A percentile compares a stretch with the other conserved stretches of the same genome.
phyloP scores from a whole-genome alignment of 2,329 filamentous ascomycete genomes.

The Paracoccidioides lutzii region DNA sequence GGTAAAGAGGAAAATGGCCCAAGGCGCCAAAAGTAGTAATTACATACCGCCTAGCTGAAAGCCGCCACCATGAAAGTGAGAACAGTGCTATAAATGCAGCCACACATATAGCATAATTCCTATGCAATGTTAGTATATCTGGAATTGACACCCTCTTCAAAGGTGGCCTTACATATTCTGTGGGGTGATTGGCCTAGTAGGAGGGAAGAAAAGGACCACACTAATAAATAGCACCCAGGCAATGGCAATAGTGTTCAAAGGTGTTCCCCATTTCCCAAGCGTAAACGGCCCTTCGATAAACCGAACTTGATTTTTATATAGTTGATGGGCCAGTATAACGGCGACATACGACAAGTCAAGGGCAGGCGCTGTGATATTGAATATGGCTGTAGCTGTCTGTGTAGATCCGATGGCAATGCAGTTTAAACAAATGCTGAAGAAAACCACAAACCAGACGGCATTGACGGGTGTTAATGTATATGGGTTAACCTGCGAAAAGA shows the following conservation, averaged over 20 bases:
- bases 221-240: constrained; percentile 51
- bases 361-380: constrained; percentile 41
- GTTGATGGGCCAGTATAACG: constrained; percentile 46
- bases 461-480: constrained; percentile 48
- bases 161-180: constrained; percentile 33
- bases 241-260: constrained; percentile 45
- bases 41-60: constrained; percentile 27
- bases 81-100: constrained; percentile 37
- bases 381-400: constrained; percentile 36
- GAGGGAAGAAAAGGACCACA: constrained; percentile 45
- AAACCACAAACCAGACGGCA: constrained; percentile 51
- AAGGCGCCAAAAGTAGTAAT: neutral
- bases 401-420: constrained; percentile 35
- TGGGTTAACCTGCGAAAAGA: constrained; percentile 41
- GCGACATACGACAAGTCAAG: constrained; percentile 45
- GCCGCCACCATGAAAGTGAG: constrained; percentile 38
- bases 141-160: neutral
- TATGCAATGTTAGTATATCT: constrained; percentile 11
- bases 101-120: constrained; percentile 39
- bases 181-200: constrained; percentile 34
- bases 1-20: neutral
- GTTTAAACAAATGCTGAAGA: constrained; percentile 42
- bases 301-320: constrained; percentile 39
- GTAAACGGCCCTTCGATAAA: constrained; percentile 48
- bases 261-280: constrained; percentile 42